Evolutionary conservation across 2,329 filamentous ascomycete species (phyloP), one percentile per base, ranked within the genome.

Genomic region (Alternaria panax): DNA sequence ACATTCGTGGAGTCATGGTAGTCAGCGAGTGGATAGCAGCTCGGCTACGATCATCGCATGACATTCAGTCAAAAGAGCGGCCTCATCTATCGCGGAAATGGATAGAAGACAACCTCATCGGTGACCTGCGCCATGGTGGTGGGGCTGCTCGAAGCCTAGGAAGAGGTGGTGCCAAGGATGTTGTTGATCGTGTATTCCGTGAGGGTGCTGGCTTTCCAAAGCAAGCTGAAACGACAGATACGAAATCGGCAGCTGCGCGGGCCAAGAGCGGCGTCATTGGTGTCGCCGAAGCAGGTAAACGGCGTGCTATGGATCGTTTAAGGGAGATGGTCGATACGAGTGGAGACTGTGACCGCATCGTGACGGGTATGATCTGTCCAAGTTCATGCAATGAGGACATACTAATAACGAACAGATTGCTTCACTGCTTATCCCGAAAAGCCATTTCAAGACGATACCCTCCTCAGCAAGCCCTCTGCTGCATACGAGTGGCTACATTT

Each of bases 401-500:
- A 22, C 69, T 73, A 50, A 71, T 57, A 54, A 16, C 9, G 7
- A 24, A 11, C 56, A 18, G 91, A 98, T 63, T 90, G 96, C 69
- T 97, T 97, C 73, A 84, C 90, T 22, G 86, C 91, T 66, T 99
- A 97, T 76, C 93, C 94, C 0, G 88, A 87, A 41, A 91, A 93
- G 68, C 89, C 93, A 20, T 99, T 91, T 79, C 96, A 97, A 80
- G 95, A 99, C 75, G 95, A 99, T 77, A 90, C 89, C 1, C 90
- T 92, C 67, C 87, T 99, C 30, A 91, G 89, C 32, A 99, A 99
- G 74, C 96, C 96, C 0, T 88, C 90, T 66, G 82, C 86, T 1
- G 92, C 92, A 0, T 96, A 97, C 77, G 94, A 97, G 72, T 99
- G 95, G 95, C 86, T 99, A 55, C 85, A 96, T 76, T 98, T 99